Base-by-base conservation (phyloP, 441 rosid species). In the Rhodomyrtus psidioides region DNA sequence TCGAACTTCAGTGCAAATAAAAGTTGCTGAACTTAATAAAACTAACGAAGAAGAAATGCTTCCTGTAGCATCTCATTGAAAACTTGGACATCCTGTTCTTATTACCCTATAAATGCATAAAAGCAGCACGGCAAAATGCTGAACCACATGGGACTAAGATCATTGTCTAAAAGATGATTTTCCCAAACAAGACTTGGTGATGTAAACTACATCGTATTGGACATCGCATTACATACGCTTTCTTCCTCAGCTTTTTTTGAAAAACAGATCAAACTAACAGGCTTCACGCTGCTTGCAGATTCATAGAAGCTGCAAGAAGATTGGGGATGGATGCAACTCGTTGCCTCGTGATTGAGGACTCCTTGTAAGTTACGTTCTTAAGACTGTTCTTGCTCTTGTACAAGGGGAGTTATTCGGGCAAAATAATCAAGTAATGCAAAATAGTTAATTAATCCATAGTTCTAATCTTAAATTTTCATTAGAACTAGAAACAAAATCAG, bases 261-360 rank as follows among this genome's bases (percentile, higher is more conserved):
- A 44, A 39, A 54, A 81, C 79, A 44, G 53, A 28, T 54, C n/a
- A 46, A 42, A 82, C 54, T 85, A 34, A 51, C 39, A 28, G 54
- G 3, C 84, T 55, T 81, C 49, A 30, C 19, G 1, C 42, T 82
- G 81, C 53, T 30, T 56, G 59, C 84, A 91, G 93, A 88, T 91
- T 90, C 83, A 56, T 89, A 34, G 93, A 91, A 76, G 93, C 92
- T 82, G 92, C 93, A 84, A 87, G 85, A 76, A 91, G 89, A 82
- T 85, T 91, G 90, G 87, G 86, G 55, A 88, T 85, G 15, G 90
- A 90, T 87, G 86, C 90, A 84, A 88, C 39, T 53, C 60, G 28
- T 21, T 91, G 93, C 84, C 85, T 91, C 82, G 93, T 91, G 54
- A 87, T 91, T 84, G 93, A 91, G 85, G 93, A 91, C 88, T 91